Base-by-base conservation (phyloP, 2,329 filamentous ascomycete genomes). In the Pseudocercospora crystallina region DNA sequence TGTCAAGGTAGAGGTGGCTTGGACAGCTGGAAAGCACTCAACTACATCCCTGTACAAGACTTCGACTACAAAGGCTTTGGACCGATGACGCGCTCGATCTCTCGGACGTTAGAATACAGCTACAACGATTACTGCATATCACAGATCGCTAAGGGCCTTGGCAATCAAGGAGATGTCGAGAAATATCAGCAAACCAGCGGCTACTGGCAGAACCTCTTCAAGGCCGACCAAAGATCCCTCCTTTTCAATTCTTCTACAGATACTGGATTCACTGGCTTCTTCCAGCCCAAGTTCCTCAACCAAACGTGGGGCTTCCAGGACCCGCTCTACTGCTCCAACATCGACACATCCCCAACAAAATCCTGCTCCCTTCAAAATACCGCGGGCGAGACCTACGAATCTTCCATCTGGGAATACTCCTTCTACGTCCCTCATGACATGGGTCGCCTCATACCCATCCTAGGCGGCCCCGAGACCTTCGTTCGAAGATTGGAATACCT, bases 201-300 rank as follows among this genome's bases (percentile, higher is more conserved):
- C 1, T 84, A 87, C 62, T 89, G 86, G 86, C 71, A 75, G 53
- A 86, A 86, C 47, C 70, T 89, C 44, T 87, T 81, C 72, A 83
- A 79, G 32, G 61, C 70, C 0, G 77, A 83, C 41, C 81, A 86
- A 61, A 78, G 67, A 0, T 87, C 84, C 0, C 74, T 75, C 40
- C 69, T 75, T 2, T 13, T 57, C 46, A 58, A 60, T 42, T 41
- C 56, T 8, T 41, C 58, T 0, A 73, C 63, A 0, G 72, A 86
- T 57, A 73, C 85, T 0, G 79, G 78, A 3, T 86, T 85, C 67
- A 76, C 71, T 0, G 85, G 85, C 0, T 89, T 89, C 63, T 70
- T 89, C 4, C 84, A 83, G 0, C 85, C 86, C 0, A 76, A 82
- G n/a, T 69, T 71, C 47, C 57, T 71, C 10, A 70, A 73, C 13